Base-by-base conservation (phyloP, 257 asterid species). In the Jasminum sambac region DNA sequence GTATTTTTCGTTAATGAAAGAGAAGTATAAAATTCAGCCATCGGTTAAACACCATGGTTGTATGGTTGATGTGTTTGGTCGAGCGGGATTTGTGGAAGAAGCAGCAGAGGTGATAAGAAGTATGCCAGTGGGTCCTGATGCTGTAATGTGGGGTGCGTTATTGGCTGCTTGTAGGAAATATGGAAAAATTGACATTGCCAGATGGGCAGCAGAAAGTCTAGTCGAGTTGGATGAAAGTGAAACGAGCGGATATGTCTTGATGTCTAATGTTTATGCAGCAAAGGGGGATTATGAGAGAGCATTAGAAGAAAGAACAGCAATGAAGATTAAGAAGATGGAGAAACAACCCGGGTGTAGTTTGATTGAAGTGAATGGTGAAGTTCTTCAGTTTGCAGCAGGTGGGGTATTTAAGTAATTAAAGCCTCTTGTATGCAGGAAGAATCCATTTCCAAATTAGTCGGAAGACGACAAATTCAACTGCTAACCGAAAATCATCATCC, bases 281-380 rank as follows among this genome's bases (percentile, higher is more conserved):
- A 69, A 76, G 0, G 91, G 91, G 8, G 26, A 68, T 68, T 86
- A 83, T 39, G 74, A 64, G 66, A 77, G 73, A 58, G 95, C 93
- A 4, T 72, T 87, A 9, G 62, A 78, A 41, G 91, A 84, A 48
- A 87, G 96, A 71, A 64, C 40, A 34, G 72, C 26, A 73, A 89
- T 87, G 95, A 83, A 77, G 79, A 73, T 69, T 39, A 84, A 77
- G 76, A 36, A 63, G 62, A 73, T 83, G 12, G 77, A 24, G 76
- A 89, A 86, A 74, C 82, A 77, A 67, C 91, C 89, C 0, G 96
- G 97, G 0, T 82, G 91, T 74, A 89, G 96, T 69, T 78, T 10
- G 25, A 50, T 91, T 14, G 89, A 84, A 76, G 87, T 91, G 77
- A 78, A 89, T 68, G 95, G 95, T 11, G 88, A 82, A 75, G 88